Percentiles rank a stretch among this genome's conserved stretches.
Conservation (phyloP, 768 basidiomycete genomes). For the Russula compacta region DNA sequence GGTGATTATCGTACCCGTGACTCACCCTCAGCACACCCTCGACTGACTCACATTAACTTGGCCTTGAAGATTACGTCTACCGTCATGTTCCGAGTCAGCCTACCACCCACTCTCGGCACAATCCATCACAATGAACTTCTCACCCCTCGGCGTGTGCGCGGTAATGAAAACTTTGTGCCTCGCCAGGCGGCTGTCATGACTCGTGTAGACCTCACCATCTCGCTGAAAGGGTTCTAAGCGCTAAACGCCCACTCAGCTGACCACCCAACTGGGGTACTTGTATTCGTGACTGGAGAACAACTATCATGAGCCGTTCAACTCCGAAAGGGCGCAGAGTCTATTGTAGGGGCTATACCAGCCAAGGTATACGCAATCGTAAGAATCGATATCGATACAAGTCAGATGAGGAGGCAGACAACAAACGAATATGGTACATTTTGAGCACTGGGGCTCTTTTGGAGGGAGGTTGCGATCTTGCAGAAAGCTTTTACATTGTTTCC, state of each 20-base stretch:
- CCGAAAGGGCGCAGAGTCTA: background rate
- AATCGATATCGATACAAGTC: conserved; percentile 14
- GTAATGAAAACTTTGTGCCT: background rate
- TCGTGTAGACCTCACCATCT: background rate
- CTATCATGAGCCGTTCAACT: background rate
- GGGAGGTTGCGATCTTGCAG: background rate
- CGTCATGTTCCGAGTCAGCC: background rate
- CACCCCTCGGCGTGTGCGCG: background rate
- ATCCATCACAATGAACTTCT: background rate
- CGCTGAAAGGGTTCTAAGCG: background rate
- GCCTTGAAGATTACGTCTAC: background rate
- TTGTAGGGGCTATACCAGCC: conserved; percentile 4
- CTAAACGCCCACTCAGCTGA: conserved; percentile 4
- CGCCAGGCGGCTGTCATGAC: background rate
- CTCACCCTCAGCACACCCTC: background rate
- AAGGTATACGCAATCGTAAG: conserved; percentile 6
- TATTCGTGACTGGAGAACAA: background rate
- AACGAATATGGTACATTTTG: conserved; percentile 16
- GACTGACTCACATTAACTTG: background rate
- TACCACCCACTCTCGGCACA: background rate
- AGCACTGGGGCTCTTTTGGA: conserved; percentile 6
- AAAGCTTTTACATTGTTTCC: conserved; percentile 24
- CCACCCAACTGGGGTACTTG: background rate
- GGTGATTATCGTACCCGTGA: background rate
- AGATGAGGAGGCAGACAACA: background rate